Evolutionary conservation across 257 asterid genomes (phyloP).

Genomic region (Linaria vulgaris): DNA sequence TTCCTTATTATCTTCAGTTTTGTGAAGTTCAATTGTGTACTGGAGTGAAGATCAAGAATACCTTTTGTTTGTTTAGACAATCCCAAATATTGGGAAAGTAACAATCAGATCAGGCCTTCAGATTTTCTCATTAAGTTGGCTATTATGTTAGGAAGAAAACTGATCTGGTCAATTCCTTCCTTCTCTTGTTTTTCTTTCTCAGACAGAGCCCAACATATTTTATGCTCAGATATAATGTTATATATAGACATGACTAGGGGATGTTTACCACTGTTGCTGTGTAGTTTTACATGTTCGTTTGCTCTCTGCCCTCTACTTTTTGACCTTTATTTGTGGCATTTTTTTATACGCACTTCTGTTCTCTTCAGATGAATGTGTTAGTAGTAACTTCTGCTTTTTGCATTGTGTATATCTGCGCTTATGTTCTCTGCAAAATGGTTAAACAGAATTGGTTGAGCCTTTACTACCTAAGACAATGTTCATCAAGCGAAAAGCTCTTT

Average conservation of each 20-base stretch:
- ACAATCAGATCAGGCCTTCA: neutral
- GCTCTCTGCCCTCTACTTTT: neutral
- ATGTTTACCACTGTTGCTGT: too few relatives aligned
- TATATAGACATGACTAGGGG: too few relatives aligned
- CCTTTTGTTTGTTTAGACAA: neutral
- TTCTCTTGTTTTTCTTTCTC: neutral
- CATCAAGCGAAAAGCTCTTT: conserved; percentile 9
- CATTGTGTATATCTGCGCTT: neutral
- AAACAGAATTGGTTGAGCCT: neutral
- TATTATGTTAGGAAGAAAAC: neutral
- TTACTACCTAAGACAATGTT: conserved; percentile 7
- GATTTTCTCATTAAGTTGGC: neutral
- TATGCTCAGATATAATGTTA: too few relatives aligned
- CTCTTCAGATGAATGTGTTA: too few relatives aligned
- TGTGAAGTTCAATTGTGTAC: neutral
- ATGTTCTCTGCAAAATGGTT: too few relatives aligned
- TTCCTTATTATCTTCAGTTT: neutral
- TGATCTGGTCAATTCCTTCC: neutral
- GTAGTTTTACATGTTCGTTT: neutral
- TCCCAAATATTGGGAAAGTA: neutral
- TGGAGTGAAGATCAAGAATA: neutral
- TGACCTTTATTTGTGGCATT: neutral
- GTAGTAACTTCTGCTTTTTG: neutral
- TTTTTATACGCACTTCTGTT: too few relatives aligned
- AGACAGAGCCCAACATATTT: neutral